Percentiles rank a stretch among this genome's conserved stretches.
phyloP scores from a whole-genome alignment of 169 alveolate genomes.

The Cyclospora cayetanensis region DNA sequence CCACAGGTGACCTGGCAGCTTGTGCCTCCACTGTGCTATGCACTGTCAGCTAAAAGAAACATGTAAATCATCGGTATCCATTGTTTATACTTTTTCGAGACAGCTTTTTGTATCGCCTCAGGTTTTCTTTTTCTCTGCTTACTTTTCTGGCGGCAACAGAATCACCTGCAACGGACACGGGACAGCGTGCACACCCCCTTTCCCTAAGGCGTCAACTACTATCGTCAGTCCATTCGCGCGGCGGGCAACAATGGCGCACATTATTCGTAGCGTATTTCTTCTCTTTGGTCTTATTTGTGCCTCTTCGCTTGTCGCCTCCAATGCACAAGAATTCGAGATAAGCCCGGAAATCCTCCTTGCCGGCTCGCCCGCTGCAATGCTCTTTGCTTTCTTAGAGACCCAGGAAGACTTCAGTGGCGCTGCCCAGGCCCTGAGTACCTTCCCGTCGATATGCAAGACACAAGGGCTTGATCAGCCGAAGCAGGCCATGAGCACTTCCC shows the following conservation, averaged over 20 bases:
- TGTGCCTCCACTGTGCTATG: background rate
- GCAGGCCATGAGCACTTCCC: slow-evolving; percentile 5
- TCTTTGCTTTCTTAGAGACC: slow-evolving; percentile 25
- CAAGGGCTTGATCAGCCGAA: background rate
- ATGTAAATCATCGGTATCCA: background rate
- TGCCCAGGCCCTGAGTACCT: background rate
- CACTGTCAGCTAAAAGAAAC: background rate
- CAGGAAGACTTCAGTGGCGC: slow-evolving; percentile 34
- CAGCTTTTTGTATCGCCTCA: background rate
- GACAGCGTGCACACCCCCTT: background rate
- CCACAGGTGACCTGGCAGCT: background rate
- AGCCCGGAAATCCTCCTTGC: slow-evolving; percentile 36
- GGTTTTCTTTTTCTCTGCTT: background rate
- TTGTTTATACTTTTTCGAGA: background rate
- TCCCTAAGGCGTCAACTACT: too few species aligned
- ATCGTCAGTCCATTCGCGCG: background rate
- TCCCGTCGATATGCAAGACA: slow-evolving; percentile 1
- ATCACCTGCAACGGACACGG: background rate
- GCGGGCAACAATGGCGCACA: background rate
- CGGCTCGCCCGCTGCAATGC: slow-evolving; percentile 39
- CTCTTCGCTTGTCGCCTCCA: too few species aligned
- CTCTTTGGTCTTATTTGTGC: too few species aligned
- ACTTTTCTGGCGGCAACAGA: background rate
- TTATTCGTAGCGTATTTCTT: background rate
- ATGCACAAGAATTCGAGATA: slow-evolving; percentile 7